Evolutionary conservation across 768 basidiomycete species (phyloP), one percentile per base, ranked within the genome.

Genomic region (Candolleomyces efflorescens): DNA sequence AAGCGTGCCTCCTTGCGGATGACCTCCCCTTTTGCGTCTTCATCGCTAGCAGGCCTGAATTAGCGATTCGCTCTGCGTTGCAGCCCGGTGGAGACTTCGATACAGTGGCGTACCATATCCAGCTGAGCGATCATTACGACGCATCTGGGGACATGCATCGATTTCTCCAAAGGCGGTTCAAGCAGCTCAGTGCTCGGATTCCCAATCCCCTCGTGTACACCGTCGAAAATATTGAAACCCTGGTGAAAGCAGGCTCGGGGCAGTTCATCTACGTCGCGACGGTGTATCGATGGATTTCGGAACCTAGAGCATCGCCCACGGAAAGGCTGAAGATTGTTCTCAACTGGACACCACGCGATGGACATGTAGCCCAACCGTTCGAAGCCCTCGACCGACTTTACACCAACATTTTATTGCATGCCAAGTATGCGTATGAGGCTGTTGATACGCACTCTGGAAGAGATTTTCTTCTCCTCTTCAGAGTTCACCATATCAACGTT

Each of bases 261-360:
- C 54, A 55, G 44, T 55, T 55, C 27, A 55, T 55, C 15, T 55
- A 55, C 23, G 54, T 45, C 11, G 44, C 54, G 5, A 55, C 54
- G 5, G 44, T 47, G 7, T 17, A 32, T n/a, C 23, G 23, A 47
- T 55, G 24, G 26, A 20, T 55, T 17, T 12, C 24, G 11, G 44
- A n/a, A 5, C 41, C 43, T 9, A 9, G 24, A 20, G n/a, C n/a
- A 13, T 26, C 3, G 3, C 54, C 54, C 3, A 6, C 9, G 10
- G 23, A 46, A 6, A 10, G 37, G n/a, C 24, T 55, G 7, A 12
- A 18, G 17, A 24, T 47, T 18, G n/a, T 55, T 27, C 44, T 55
- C 44, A 46, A n/a, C 15, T 20, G 5, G 22, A 49, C 11, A 22
- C 24, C 12, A 10, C 22, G 15, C 2, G 3, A 26, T 26, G 43